Conservation (phyloP, 129 eudicot genomes). For the Lactuca saligna region DNA sequence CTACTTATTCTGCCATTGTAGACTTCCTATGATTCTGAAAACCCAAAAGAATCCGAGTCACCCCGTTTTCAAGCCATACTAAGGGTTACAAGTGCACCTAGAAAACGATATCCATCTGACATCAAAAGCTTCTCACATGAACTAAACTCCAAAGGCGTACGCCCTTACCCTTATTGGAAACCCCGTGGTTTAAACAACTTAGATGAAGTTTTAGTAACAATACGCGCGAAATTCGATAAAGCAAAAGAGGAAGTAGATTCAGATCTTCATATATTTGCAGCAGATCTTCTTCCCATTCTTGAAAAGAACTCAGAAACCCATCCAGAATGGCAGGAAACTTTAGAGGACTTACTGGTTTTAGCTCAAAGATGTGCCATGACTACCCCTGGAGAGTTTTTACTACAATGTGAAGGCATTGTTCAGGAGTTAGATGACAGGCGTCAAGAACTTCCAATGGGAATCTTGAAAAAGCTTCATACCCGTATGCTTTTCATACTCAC, state of each 20-base stretch:
- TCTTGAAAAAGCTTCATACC: conserved; percentile 89
- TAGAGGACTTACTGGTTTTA: conserved; percentile 87
- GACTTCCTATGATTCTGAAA: conserved; percentile 89
- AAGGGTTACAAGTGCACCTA: conserved; percentile 94
- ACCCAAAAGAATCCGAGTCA: conserved; percentile 98
- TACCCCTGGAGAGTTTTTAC: conserved; percentile 93
- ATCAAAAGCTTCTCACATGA: conserved; percentile 98
- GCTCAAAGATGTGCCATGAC: conserved; percentile 95
- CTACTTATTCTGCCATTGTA: conserved; percentile 21
- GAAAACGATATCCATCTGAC: conserved; percentile 84
- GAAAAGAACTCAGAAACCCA: conserved; percentile 83
- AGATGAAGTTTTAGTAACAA: conserved; percentile 87
- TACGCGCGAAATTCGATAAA: conserved; percentile 81
- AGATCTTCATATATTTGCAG: conserved; percentile 88
- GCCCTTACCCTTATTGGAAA: conserved; percentile 97
- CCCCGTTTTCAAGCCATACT: conserved; percentile 99
- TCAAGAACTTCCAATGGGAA: conserved; percentile 93
- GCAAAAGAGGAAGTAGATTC: conserved; percentile 99
- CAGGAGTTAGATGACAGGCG: conserved; percentile 95
- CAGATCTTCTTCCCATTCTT: conserved; percentile 77
- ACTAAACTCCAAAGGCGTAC: conserved; percentile 94
- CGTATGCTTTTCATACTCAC: conserved; percentile 99
- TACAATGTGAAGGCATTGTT: conserved; percentile 98
- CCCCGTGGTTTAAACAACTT: conserved; percentile 88
- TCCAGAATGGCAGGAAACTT: conserved; percentile 95